phyloP scores from a whole-genome alignment of 495 filamentous ascomycete genomes.

The Tuber microsphaerosporum region DNA sequence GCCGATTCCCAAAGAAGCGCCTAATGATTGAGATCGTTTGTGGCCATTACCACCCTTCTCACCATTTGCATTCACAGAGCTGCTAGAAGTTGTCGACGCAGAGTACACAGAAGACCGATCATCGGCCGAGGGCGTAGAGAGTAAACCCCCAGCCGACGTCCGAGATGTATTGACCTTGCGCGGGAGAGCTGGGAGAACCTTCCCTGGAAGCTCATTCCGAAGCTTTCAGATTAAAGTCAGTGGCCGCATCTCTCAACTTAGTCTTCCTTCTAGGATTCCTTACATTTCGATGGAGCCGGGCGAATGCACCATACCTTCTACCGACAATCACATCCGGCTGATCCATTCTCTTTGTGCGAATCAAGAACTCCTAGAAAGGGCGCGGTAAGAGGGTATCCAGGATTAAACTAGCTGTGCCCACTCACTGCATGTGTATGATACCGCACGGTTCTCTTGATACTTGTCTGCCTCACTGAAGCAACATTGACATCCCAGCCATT shows the following conservation, averaged over 20 bases:
- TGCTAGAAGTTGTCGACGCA: slow-evolving; percentile 52
- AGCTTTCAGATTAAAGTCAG: slow-evolving; percentile 63
- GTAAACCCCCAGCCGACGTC: slow-evolving; percentile 50
- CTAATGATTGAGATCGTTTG: slow-evolving; percentile 34
- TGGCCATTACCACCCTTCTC: slow-evolving; percentile 14
- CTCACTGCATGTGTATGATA: slow-evolving; percentile 88
- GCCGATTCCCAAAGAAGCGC: slow-evolving; percentile 40
- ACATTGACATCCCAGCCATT: slow-evolving; percentile 98
- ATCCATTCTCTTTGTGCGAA: slow-evolving; percentile 68
- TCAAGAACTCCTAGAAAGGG: slow-evolving; percentile 67
- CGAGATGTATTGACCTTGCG: slow-evolving; percentile 78
- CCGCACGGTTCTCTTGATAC: slow-evolving; percentile 75
- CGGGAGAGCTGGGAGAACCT: slow-evolving; percentile 76
- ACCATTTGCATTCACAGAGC: slow-evolving; percentile 23
- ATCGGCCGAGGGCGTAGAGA: slow-evolving; percentile 41
- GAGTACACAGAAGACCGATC: slow-evolving; percentile 74
- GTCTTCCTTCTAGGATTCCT: slow-evolving; percentile 44
- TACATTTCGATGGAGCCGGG: slow-evolving; percentile 59
- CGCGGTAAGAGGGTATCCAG: slow-evolving; percentile 6
- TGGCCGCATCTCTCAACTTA: slow-evolving; percentile 71
- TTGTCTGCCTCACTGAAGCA: slow-evolving; percentile 73
- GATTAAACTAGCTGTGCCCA: slow-evolving; percentile 11
- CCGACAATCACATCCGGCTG: slow-evolving; percentile 69
- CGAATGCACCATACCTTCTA: slow-evolving; percentile 83
- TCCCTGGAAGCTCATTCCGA: slow-evolving; percentile 81